phyloP scores from a whole-genome alignment of 176 grass and related monocot species.

The Triticum dicoccoides region DNA sequence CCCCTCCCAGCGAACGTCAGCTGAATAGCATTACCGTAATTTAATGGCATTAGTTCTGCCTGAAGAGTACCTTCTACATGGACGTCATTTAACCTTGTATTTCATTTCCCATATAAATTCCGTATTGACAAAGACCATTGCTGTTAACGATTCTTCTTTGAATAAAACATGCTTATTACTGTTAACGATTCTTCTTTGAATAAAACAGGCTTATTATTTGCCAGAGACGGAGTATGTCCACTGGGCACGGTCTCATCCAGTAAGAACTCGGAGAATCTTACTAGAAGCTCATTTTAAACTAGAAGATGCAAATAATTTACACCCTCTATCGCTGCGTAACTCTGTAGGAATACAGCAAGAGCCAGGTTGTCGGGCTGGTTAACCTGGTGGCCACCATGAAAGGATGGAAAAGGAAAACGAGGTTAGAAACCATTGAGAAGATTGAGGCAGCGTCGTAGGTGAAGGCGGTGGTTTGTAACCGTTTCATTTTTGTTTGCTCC shows the following conservation, averaged over 20 bases:
- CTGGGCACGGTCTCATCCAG: constrained; percentile 93
- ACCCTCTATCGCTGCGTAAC: background rate
- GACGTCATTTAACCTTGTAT: background rate
- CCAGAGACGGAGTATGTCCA: constrained; percentile 97
- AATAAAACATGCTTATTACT: constrained; percentile 78
- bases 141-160: constrained; percentile 12
- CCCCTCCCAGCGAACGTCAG: too few species aligned
- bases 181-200: background rate
- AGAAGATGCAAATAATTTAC: background rate
- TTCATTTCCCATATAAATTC: constrained; percentile 7
- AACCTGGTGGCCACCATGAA: constrained; percentile 97
- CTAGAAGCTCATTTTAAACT: background rate
- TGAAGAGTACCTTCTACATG: background rate
- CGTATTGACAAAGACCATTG: constrained; percentile 4
- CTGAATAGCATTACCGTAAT: background rate
- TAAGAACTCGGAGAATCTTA: constrained; percentile 28
- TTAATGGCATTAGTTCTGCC: background rate
- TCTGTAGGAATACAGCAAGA: constrained; percentile 81
- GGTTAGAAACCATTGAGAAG: constrained; percentile 80
- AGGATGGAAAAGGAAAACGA: constrained; percentile 91
- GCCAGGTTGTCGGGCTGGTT: constrained; percentile 75
- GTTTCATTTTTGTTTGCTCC: constrained; percentile 41
- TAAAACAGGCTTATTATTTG: constrained; percentile 90
- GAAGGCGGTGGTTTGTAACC: constrained; percentile 14
- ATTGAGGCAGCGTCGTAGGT: constrained; percentile 76